Evolutionary conservation across 83 land plant genomes (phyloP), one percentile per base, ranked within the genome.

Genomic region (Picea abies): DNA sequence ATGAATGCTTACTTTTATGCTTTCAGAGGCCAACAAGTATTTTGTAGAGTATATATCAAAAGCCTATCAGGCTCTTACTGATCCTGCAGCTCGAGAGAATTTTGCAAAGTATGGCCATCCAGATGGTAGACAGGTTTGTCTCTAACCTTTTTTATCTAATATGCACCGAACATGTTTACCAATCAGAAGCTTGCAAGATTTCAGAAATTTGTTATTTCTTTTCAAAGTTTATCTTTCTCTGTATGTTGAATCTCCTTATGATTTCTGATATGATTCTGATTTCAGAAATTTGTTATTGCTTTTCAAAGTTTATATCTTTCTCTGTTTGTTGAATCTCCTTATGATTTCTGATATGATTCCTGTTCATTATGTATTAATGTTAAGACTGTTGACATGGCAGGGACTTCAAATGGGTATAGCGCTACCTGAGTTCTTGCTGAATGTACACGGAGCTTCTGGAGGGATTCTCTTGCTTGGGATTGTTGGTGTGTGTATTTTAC

Each of bases 331-430:
- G 44, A 72, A n/a, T 72, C 12, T 72, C 56, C 44, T 29, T 25
- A 60, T 26, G 68, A 56, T 52, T n/a, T 52, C 62, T 81, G 52
- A 80, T 68, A 19, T 35, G 63, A 25, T 26, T 67, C 35, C 20
- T 47, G 58, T 47, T 37, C 14, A 7, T 47, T 41, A 73, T 72
- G 19, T 72, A 9, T 71, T 44, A 17, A 70, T 41, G 39, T 14
- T 8, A 71, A 39, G 12, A 71, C 12, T 39, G 44, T 71, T 37
- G 63, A 68, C 22, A 20, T 61, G 60, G 25, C 87, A 96, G 99
- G 98, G 98, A 7, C 83, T 96, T 85, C 92, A 96, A 98, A 96
- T 98, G 99, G 99, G 99, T 26, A 98, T 98, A 65, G 98, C 99
- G 19, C 90, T 98, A 37, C 98, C 98, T 47, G 87, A 87, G 75